phyloP scores from a whole-genome alignment of 257 asterid species.

The Orobanche coerulescens region DNA sequence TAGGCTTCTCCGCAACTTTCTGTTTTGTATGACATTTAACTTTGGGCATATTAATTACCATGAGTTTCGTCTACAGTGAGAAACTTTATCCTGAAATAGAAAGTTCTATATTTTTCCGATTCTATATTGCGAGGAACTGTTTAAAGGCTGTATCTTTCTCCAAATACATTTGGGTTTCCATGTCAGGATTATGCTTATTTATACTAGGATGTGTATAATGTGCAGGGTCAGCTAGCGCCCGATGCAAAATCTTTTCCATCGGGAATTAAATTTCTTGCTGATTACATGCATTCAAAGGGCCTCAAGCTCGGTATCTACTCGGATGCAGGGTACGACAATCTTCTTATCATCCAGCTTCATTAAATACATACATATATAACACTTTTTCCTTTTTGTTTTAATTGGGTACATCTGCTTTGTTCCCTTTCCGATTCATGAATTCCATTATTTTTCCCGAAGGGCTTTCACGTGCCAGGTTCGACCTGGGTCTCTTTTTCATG shows the following conservation, averaged over 20 bases:
- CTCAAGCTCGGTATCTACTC: constrained; percentile 94
- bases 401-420: neutral
- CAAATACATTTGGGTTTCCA: neutral
- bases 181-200: neutral
- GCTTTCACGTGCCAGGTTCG: constrained; percentile 76
- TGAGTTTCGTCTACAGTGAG: neutral
- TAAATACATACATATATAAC: neutral
- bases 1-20: no score
- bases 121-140: neutral
- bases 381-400: neutral
- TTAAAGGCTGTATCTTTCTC: neutral
- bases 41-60: constrained; percentile 10
- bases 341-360: constrained; percentile 1
- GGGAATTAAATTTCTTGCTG: constrained; percentile 82
- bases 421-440: constrained; percentile 20
- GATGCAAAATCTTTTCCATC: constrained; percentile 71
- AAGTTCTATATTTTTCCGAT: neutral
- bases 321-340: constrained; percentile 83
- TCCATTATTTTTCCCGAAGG: constrained; percentile 37
- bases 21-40: no score
- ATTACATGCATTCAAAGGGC: constrained; percentile 82
- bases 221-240: constrained; percentile 71
- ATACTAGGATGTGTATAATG: constrained; percentile 11
- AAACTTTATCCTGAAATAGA: neutral
- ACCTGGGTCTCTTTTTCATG: constrained; percentile 89